phyloP scores from a whole-genome alignment of 768 basidiomycete genomes.

The Kwoniella dendrophila region DNA sequence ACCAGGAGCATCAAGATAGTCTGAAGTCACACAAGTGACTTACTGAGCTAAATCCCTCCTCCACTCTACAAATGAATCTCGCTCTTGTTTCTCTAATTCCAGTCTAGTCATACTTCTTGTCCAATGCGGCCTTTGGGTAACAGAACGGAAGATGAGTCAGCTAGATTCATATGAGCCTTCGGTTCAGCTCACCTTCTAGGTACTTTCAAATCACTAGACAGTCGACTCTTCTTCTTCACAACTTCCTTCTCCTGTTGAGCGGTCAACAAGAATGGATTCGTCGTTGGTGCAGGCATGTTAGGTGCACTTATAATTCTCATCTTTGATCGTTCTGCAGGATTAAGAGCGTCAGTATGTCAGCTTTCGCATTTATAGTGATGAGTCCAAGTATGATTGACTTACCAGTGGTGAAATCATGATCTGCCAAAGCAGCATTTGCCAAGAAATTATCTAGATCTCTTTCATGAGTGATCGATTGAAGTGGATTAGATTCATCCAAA shows the following conservation, averaged over 20 bases:
- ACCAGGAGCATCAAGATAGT: not conserved
- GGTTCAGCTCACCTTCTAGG: constrained; percentile 62
- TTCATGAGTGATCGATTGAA: constrained; percentile 94
- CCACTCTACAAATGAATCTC: constrained; percentile 90
- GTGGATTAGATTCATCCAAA: constrained; percentile 65
- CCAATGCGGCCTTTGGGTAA: constrained; percentile 71
- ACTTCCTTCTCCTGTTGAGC: constrained; percentile 79
- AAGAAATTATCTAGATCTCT: constrained; percentile 93
- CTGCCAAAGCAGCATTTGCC: constrained; percentile 90
- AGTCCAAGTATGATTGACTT: constrained; percentile 29
- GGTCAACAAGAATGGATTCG: constrained; percentile 83
- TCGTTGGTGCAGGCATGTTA: constrained; percentile 48
- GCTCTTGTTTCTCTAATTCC: constrained; percentile 85
- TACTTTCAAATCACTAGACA: constrained; percentile 75
- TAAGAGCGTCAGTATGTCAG: not conserved
- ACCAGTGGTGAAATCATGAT: constrained; percentile 96
- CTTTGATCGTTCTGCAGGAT: constrained; percentile 56
- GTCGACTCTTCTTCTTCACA: constrained; percentile 71
- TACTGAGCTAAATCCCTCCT: constrained; percentile 86
- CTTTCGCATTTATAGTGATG: not conserved
- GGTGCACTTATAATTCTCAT: constrained; percentile 57
- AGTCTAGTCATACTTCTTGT: constrained; percentile 73
- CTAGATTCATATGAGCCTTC: not conserved
- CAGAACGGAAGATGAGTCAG: not conserved
- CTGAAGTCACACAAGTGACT: constrained; percentile 53